A percentile compares a stretch with the other conserved stretches of the same genome.
Conservation (phyloP, 2,329 filamentous ascomycete genomes). For the Sporothrix brunneoviolacea region DNA sequence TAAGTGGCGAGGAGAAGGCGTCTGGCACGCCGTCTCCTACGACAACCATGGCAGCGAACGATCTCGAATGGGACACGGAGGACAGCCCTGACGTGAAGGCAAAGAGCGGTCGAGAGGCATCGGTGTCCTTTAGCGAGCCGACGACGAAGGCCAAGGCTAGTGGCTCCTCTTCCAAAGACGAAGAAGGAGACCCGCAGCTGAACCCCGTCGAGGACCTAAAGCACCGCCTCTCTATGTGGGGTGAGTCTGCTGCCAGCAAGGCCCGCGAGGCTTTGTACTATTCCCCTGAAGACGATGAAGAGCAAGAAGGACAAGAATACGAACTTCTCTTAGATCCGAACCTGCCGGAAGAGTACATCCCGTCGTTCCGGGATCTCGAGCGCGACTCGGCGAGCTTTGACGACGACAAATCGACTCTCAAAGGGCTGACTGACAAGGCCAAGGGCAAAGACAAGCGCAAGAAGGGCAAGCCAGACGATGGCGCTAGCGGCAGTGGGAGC, state of each 20-base stretch:
- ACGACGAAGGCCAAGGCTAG: background rate
- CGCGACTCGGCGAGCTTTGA: conserved; percentile 18
- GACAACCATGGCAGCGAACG: conserved; percentile 21
- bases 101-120: conserved; percentile 24
- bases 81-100: conserved; percentile 22
- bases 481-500: background rate
- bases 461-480: background rate
- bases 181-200: conserved; percentile 3
- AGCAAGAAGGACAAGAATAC: conserved; percentile 44
- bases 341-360: conserved; percentile 38
- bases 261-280: conserved; percentile 21
- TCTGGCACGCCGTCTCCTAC: conserved; percentile 26
- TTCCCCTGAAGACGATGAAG: conserved; percentile 30
- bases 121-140: conserved; percentile 16
- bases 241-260: conserved; percentile 28
- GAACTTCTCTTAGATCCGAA: conserved; percentile 52
- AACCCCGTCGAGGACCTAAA: conserved; percentile 29
- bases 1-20: conserved; percentile 22
- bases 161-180: background rate
- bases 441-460: conserved; percentile 1
- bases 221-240: conserved; percentile 35
- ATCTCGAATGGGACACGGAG: conserved; percentile 23
- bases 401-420: conserved; percentile 17
- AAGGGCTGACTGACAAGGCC: background rate
- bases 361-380: conserved; percentile 18